phyloP scores from a whole-genome alignment of 2,329 filamentous ascomycete species.

The Colletotrichum sp. region DNA sequence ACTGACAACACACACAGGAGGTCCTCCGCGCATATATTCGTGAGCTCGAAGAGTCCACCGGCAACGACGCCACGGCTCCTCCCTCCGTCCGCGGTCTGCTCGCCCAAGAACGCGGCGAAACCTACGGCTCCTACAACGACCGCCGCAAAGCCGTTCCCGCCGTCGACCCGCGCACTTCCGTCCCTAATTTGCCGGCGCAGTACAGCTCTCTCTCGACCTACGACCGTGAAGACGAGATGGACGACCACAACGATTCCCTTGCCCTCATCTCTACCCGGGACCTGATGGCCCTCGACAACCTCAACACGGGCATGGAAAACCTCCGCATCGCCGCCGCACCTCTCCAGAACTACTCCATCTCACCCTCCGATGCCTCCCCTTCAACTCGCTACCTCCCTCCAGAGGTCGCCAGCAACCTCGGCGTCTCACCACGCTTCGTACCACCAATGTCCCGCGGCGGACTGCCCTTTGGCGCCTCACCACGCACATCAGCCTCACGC shows the following conservation, averaged over 20 bases:
- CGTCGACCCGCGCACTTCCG: slow-evolving; percentile 30
- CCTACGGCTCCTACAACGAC: slow-evolving; percentile 36
- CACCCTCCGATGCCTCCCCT: slow-evolving; percentile 37
- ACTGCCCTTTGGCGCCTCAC: slow-evolving; percentile 10
- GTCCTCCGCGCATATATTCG: slow-evolving; percentile 66
- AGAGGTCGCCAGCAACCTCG: slow-evolving; percentile 37
- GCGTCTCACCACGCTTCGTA: slow-evolving; percentile 44
- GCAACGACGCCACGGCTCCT: slow-evolving; percentile 45
- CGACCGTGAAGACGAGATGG: slow-evolving; percentile 40
- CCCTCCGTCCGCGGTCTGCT: slow-evolving; percentile 60
- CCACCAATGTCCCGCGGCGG: slow-evolving; percentile 32
- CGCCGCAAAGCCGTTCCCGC: slow-evolving; percentile 32
- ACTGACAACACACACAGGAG: slow-evolving; percentile 47
- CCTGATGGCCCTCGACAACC: slow-evolving; percentile 52
- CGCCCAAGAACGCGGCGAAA: slow-evolving; percentile 47
- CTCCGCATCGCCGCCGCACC: slow-evolving; percentile 43
- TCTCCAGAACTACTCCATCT: slow-evolving; percentile 39
- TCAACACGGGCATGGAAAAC: slow-evolving; percentile 45
- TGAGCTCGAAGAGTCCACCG: slow-evolving; percentile 57
- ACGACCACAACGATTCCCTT: slow-evolving; percentile 39
- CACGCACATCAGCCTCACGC: slow-evolving; percentile 33
- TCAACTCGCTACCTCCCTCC: slow-evolving; percentile 35
- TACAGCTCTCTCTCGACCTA: slow-evolving; percentile 32
- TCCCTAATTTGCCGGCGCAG: neutral
- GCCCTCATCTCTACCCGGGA: slow-evolving; percentile 61